These are phyloP conservation scores for Hirschfeldia incana DNA, from an alignment of 345 rosid genomes.

Conservation along the genomic window DNA sequence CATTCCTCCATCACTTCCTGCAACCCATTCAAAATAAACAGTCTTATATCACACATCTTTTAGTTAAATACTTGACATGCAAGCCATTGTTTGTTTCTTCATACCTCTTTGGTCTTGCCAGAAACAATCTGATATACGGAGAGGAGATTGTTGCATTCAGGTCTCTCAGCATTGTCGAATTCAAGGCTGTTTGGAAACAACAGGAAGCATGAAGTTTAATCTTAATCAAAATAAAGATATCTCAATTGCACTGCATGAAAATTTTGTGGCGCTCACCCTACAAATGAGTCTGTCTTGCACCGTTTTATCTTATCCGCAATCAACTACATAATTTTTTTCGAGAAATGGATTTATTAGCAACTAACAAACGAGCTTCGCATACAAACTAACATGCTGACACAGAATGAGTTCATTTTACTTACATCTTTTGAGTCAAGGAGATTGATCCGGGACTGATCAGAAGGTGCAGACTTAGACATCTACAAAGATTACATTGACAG, in stretches of 20 bases:
- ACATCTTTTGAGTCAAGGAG: slow-evolving; percentile 95
- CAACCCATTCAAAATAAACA: neutral
- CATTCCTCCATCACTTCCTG: slow-evolving; percentile 85
- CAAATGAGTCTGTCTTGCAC: slow-evolving; percentile 84
- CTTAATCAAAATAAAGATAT: too few species aligned
- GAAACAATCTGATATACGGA: slow-evolving; percentile 81
- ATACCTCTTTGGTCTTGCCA: slow-evolving; percentile 83
- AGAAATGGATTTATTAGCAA: slow-evolving; percentile 9
- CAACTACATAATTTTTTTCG: neutral
- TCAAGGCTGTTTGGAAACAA: slow-evolving; percentile 54
- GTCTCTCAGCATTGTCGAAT: slow-evolving; percentile 90
- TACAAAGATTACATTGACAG: slow-evolving; percentile 41
- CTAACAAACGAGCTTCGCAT: neutral
- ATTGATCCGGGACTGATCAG: slow-evolving; percentile 91
- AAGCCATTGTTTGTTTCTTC: neutral
- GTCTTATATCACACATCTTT: neutral
- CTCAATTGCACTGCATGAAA: neutral
- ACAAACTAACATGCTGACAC: slow-evolving; percentile 8
- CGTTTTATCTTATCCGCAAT: slow-evolving; percentile 48
- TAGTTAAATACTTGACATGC: neutral
- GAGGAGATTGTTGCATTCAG: slow-evolving; percentile 93
- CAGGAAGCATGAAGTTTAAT: neutral
- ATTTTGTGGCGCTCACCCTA: slow-evolving; percentile 48
- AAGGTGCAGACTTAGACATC: slow-evolving; percentile 97
- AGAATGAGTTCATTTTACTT: slow-evolving; percentile 39